Evolutionary conservation across 1,284 basidiomycete species (phyloP).

Genomic region (Cronartium ribicola): DNA sequence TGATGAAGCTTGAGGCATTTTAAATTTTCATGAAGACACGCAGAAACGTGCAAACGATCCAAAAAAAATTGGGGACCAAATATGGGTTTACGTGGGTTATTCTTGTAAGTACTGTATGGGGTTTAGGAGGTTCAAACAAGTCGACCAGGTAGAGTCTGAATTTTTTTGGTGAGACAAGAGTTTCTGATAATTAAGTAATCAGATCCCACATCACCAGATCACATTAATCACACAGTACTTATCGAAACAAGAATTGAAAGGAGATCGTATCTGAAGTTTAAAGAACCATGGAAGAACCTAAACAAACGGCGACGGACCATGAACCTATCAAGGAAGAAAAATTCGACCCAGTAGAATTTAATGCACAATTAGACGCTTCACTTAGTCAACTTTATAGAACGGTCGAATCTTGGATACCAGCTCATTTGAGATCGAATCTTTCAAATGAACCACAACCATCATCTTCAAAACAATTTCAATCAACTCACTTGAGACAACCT

Average conservation of each 20-base stretch:
- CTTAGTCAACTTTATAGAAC: background rate
- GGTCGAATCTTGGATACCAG: slow-evolving; percentile 1
- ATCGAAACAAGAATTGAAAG: too few species aligned
- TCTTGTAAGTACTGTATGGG: too few species aligned
- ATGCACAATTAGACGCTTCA: background rate
- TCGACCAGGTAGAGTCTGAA: too few species aligned
- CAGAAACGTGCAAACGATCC: background rate
- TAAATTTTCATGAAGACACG: background rate
- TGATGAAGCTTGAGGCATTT: background rate
- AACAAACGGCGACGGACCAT: background rate
- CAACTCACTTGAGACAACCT: background rate
- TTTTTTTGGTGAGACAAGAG: too few species aligned
- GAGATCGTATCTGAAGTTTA: too few species aligned
- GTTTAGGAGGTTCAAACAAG: too few species aligned
- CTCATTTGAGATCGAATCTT: background rate
- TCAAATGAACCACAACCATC: background rate
- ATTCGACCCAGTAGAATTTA: background rate
- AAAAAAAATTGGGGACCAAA: background rate
- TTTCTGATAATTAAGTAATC: too few species aligned
- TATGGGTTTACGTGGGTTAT: too few species aligned
- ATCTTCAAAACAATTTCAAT: background rate
- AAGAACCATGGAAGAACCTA: background rate
- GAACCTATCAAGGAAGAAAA: background rate
- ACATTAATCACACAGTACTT: too few species aligned
- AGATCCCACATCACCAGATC: too few species aligned